Conservation (phyloP, 352 stramenopile species). For the Phytopythium delawarense region DNA sequence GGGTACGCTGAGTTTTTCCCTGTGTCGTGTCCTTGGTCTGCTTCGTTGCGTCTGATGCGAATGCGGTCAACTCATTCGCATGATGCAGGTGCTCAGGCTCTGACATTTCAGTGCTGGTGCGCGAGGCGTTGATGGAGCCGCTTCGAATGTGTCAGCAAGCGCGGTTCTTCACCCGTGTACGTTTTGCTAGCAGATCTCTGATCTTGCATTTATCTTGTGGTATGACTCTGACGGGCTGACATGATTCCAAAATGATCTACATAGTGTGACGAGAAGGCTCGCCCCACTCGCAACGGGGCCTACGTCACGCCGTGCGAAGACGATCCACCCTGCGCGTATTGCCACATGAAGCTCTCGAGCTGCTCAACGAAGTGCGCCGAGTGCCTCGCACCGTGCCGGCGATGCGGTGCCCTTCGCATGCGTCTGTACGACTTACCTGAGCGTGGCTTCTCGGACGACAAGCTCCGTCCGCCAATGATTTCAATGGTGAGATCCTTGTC, state of each 20-base stretch:
- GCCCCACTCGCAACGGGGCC: conserved; percentile 45
- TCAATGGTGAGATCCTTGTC: conserved; percentile 52
- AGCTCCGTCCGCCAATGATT: conserved; percentile 82
- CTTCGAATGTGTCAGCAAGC: conserved; percentile 96
- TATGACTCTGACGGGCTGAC: background rate
- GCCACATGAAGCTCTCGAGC: conserved; percentile 86
- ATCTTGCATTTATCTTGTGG: background rate
- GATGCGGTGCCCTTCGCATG: conserved; percentile 79
- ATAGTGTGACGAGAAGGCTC: conserved; percentile 79
- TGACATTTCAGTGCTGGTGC: conserved; percentile 97
- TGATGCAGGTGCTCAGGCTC: conserved; percentile 84
- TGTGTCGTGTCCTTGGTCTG: background rate
- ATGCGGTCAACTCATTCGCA: background rate
- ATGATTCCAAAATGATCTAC: background rate
- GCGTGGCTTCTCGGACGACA: conserved; percentile 79
- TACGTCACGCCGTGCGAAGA: conserved; percentile 83
- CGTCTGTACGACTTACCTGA: conserved; percentile 81
- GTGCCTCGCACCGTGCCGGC: conserved; percentile 65
- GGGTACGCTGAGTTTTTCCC: conserved; percentile 48
- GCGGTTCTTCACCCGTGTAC: conserved; percentile 87
- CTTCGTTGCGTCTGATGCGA: background rate
- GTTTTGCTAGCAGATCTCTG: background rate
- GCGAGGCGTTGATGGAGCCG: conserved; percentile 97
- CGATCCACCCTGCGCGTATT: conserved; percentile 82
- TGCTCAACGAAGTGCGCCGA: conserved; percentile 59